These are phyloP conservation scores for Cinnamomum chago DNA, from an alignment of 164 flowering plant genomes.

Conservation along the genomic window DNA sequence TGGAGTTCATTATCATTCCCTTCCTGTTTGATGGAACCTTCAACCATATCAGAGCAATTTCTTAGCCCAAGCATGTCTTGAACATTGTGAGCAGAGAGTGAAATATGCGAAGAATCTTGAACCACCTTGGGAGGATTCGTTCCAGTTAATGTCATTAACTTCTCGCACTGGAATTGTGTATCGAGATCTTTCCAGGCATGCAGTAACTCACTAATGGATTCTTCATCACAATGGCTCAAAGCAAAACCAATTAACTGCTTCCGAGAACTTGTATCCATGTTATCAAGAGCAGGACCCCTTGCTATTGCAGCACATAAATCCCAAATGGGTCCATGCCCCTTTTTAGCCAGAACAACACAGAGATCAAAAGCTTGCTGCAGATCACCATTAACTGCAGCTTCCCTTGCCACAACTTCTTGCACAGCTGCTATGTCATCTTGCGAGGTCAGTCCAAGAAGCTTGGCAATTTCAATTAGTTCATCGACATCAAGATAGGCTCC, in stretches of 20 bases:
- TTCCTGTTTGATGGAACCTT: constrained; percentile 6
- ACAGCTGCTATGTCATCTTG: constrained; percentile 71
- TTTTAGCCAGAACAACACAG: constrained; percentile 78
- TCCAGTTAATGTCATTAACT: constrained; percentile 45
- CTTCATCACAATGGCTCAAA: constrained; percentile 90
- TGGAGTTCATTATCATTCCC: constrained; percentile 32
- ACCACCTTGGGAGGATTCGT: constrained; percentile 43
- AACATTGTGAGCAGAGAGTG: constrained; percentile 26
- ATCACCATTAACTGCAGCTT: constrained; percentile 97
- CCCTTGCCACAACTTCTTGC: constrained; percentile 96
- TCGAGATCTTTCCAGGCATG: constrained; percentile 97
- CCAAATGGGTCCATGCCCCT: constrained; percentile 89
- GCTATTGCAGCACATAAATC: constrained; percentile 97
- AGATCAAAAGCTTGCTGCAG: constrained; percentile 90
- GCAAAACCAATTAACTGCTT: constrained; percentile 88
- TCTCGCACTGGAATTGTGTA: constrained; percentile 78
- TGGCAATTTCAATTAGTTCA: constrained; percentile 82
- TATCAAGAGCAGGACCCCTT: constrained; percentile 85
- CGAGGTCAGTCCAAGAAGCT: constrained; percentile 87
- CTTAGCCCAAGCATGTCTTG: constrained; percentile 26
- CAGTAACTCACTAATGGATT: constrained; percentile 80
- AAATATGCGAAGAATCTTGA: constrained; percentile 34
- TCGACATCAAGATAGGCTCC: constrained; percentile 91
- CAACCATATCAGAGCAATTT: constrained; percentile 28
- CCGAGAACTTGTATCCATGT: constrained; percentile 69